Evolutionary conservation across 768 basidiomycete species (phyloP).

Genomic region (Mycena polygramma): DNA sequence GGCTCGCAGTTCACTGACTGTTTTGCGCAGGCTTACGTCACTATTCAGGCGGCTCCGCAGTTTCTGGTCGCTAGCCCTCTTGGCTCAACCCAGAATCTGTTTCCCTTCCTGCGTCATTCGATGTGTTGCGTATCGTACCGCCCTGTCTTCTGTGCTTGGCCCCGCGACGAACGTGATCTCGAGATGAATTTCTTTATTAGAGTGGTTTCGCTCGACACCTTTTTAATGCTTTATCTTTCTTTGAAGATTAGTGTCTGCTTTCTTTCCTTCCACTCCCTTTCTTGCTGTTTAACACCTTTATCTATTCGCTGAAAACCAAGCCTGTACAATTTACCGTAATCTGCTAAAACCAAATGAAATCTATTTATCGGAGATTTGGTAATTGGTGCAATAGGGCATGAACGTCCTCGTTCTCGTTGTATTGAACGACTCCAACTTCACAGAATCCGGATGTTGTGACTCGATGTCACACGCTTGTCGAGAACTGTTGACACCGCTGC

Average conservation of each 20-base stretch:
- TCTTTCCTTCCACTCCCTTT: neutral
- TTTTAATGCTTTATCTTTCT: conserved; percentile 23
- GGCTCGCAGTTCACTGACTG: conserved; percentile 44
- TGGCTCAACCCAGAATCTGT: conserved; percentile 32
- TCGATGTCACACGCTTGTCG: too few species aligned
- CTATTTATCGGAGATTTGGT: too few species aligned
- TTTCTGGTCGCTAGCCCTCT: conserved; percentile 46
- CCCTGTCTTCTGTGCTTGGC: conserved; percentile 63
- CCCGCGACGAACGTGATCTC: conserved; percentile 78
- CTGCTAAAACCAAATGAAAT: conserved; percentile 10
- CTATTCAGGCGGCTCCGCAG: conserved; percentile 54
- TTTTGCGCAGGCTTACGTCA: conserved; percentile 45
- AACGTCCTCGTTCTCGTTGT: too few species aligned
- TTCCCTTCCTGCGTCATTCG: conserved; percentile 59
- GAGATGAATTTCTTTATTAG: conserved; percentile 55
- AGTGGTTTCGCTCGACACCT: conserved; percentile 32
- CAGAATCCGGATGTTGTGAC: too few species aligned
- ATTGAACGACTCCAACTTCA: too few species aligned
- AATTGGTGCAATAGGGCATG: too few species aligned
- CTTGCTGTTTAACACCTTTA: neutral
- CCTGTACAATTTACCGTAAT: conserved; percentile 7
- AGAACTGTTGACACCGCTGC: too few species aligned
- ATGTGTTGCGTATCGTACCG: conserved; percentile 78
- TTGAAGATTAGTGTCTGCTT: too few species aligned
- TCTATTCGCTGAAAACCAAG: conserved; percentile 1